These are phyloP conservation scores for Neonectria hederae DNA, from an alignment of 2,329 filamentous ascomycete species.

Conservation along the genomic window DNA sequence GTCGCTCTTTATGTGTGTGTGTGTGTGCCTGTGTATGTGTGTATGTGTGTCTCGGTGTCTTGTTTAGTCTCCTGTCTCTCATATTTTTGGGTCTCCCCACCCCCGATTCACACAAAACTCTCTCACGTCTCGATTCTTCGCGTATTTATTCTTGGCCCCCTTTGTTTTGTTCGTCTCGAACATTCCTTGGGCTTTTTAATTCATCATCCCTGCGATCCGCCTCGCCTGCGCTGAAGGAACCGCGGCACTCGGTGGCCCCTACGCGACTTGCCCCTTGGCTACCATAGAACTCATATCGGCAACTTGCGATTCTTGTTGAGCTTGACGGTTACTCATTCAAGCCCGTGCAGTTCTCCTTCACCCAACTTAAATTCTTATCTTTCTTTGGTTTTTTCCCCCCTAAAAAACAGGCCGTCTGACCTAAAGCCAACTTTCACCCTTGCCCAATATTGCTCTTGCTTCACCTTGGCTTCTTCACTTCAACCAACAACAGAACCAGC, in stretches of 20 bases:
- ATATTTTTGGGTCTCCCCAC: neutral
- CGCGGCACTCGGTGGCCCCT: conserved; percentile 13
- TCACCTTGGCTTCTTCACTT: neutral
- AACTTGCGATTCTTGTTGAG: neutral
- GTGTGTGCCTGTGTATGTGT: neutral
- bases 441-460: neutral
- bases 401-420: neutral
- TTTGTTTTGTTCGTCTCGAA: neutral
- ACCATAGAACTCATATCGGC: neutral
- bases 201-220: conserved; percentile 5
- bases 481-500: neutral
- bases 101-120: neutral
- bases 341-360: neutral
- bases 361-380: neutral
- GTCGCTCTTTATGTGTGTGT: neutral
- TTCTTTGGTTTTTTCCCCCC: neutral
- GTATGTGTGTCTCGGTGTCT: neutral
- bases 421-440: neutral
- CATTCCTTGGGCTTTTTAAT: neutral
- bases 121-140: neutral
- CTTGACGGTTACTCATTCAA: neutral
- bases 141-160: neutral
- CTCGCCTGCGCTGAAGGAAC: neutral
- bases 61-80: neutral
- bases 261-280: neutral